Percentiles rank a stretch among this genome's conserved stretches.
These are phyloP conservation scores for Rhizophagus clarus DNA, from an alignment of 192 early-diverging fungal genomes.

Conservation along the genomic window DNA sequence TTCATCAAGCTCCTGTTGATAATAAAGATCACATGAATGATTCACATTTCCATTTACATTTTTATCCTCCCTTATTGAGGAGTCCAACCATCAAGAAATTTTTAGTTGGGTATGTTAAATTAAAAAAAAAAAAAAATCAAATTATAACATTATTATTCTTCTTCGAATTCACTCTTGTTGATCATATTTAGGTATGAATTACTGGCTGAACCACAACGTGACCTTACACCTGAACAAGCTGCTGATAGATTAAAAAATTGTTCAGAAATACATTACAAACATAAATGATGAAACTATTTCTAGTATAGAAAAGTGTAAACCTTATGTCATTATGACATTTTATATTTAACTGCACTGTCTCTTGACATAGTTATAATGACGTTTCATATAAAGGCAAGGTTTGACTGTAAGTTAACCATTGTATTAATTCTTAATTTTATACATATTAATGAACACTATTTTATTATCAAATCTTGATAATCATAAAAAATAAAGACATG, in stretches of 20 bases:
- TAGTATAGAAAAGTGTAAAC: too few species aligned
- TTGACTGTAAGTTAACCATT: too few species aligned
- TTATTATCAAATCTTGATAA: too few species aligned
- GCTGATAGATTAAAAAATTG: constrained; percentile 69
- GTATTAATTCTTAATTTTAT: too few species aligned
- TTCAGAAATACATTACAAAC: constrained; percentile 62
- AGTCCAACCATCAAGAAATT: constrained; percentile 93
- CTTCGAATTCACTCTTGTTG: background rate
- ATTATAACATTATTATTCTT: background rate
- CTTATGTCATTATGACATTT: too few species aligned
- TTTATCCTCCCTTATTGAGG: constrained; percentile 93
- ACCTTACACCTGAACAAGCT: constrained; percentile 93
- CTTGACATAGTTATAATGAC: too few species aligned
- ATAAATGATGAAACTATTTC: background rate
- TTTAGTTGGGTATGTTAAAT: constrained; percentile 77
- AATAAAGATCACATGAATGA: constrained; percentile 49
- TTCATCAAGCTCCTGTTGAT: constrained; percentile 84
- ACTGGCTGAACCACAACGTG: constrained; percentile 90
- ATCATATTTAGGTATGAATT: constrained; percentile 76
- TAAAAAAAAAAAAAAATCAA: too few species aligned
- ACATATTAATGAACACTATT: too few species aligned
- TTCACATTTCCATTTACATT: constrained; percentile 90
- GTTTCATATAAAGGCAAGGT: too few species aligned
- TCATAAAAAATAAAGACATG: too few species aligned
- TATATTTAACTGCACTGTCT: too few species aligned